These are phyloP conservation scores for Tremella fuciformis DNA, from an alignment of 768 basidiomycete genomes.

Conservation along the genomic window DNA sequence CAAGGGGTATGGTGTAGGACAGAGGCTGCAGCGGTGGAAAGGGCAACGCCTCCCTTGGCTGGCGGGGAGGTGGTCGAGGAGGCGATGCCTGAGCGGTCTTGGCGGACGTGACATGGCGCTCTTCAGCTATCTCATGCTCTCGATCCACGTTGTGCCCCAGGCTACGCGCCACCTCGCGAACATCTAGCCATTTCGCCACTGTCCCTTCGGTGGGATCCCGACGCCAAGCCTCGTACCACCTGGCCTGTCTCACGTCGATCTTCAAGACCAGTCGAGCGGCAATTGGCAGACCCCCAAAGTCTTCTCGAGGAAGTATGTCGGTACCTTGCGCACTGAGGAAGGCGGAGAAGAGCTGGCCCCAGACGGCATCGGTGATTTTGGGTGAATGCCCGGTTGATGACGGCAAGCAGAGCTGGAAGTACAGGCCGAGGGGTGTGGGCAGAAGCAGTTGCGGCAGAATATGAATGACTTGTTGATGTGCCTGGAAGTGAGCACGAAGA, in stretches of 20 bases:
- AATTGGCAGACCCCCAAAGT: constrained; percentile 12
- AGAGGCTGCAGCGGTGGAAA: no score
- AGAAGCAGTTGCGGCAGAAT: constrained; percentile 12
- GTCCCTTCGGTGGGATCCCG: constrained; percentile 13
- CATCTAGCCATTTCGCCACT: constrained; percentile 14
- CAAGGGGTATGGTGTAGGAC: background rate
- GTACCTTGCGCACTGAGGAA: background rate
- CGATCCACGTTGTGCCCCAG: no score
- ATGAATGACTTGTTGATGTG: constrained; percentile 18
- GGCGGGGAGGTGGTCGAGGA: no score
- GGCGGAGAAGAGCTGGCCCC: constrained; percentile 15
- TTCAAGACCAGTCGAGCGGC: constrained; percentile 8
- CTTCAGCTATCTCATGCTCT: no score
- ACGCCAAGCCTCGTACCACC: constrained; percentile 19
- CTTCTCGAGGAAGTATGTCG: background rate
- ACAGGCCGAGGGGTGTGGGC: constrained; percentile 20
- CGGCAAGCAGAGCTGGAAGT: constrained; percentile 14
- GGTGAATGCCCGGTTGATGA: background rate
- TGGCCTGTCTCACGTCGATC: constrained; percentile 7
- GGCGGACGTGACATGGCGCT: no score
- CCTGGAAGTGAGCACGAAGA: constrained; percentile 4
- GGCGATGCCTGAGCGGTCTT: no score
- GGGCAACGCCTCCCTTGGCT: no score
- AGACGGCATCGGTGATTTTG: constrained; percentile 12
- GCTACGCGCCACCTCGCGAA: background rate